These are phyloP conservation scores for Microbotryum silenes-acaulis DNA, from an alignment of 1,284 basidiomycete species.

Conservation along the genomic window DNA sequence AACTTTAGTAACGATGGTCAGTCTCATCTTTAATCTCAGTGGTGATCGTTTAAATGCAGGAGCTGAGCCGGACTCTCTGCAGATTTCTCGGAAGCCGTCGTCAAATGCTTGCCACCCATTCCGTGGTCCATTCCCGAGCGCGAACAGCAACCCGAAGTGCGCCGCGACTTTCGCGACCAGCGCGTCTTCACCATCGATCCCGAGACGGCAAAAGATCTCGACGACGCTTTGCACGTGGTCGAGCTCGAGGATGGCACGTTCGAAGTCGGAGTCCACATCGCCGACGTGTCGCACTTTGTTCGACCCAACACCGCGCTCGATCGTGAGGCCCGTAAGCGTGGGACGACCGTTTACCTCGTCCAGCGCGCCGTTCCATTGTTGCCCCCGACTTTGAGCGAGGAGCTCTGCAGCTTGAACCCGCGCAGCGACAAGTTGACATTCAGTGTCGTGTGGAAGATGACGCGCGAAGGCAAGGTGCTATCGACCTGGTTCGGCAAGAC, in stretches of 20 bases:
- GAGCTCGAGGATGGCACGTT: constrained; percentile 81
- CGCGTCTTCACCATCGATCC: constrained; percentile 93
- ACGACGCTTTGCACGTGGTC: constrained; percentile 87
- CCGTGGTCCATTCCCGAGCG: constrained; percentile 93
- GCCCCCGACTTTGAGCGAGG: constrained; percentile 79
- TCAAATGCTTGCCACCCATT: constrained; percentile 88
- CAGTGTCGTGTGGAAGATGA: constrained; percentile 79
- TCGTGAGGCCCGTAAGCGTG: constrained; percentile 93
- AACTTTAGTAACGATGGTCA: constrained; percentile 47
- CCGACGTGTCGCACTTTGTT: constrained; percentile 87
- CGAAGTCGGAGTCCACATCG: constrained; percentile 87
- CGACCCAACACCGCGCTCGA: constrained; percentile 90
- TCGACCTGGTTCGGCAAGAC: constrained; percentile 90
- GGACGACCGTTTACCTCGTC: constrained; percentile 84
- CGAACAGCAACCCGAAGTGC: constrained; percentile 38
- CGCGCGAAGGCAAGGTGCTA: constrained; percentile 68
- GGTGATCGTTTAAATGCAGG: neutral
- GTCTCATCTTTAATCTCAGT: neutral
- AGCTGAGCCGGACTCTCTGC: neutral
- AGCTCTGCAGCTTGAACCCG: constrained; percentile 84
- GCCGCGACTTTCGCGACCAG: constrained; percentile 76
- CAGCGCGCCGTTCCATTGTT: constrained; percentile 95
- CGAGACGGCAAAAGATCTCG: constrained; percentile 77
- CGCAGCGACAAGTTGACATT: constrained; percentile 83
- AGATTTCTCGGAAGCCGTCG: constrained; percentile 54